phyloP scores from a whole-genome alignment of 805 yeast genomes.

The Saccharomycopsis schoenii region DNA sequence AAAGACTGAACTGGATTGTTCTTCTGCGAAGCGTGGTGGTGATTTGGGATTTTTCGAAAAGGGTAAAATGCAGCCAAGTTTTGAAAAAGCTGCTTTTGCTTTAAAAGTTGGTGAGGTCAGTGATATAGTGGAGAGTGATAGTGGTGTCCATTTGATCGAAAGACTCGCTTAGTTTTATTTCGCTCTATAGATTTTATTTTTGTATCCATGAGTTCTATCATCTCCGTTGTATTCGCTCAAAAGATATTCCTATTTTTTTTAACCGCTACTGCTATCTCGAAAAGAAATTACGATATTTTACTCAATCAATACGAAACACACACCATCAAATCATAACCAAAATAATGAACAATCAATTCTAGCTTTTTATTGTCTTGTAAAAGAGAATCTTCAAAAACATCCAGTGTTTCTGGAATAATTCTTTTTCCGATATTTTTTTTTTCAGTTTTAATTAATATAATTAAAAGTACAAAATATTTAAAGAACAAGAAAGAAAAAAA shows the following conservation, averaged over 20 bases:
- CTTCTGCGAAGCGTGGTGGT: constrained; percentile 79
- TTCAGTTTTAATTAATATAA: too few species aligned
- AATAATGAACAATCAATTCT: neutral
- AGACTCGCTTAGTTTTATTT: constrained; percentile 51
- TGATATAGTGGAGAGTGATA: constrained; percentile 75
- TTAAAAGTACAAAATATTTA: neutral
- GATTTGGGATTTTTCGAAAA: constrained; percentile 83
- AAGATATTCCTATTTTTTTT: too few species aligned
- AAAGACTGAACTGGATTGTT: constrained; percentile 76
- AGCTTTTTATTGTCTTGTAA: neutral
- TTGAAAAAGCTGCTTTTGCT: constrained; percentile 79
- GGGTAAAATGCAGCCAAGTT: constrained; percentile 93
- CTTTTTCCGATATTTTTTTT: neutral
- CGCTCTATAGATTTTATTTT: too few species aligned
- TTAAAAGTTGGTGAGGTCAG: constrained; percentile 77
- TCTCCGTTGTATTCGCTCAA: neutral
- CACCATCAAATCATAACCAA: neutral
- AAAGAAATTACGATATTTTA: neutral
- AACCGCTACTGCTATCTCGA: neutral
- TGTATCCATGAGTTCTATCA: neutral
- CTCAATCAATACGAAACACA: neutral
- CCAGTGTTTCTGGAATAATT: neutral
- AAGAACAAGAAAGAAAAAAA: constrained; percentile 16
- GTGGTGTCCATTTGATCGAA: constrained; percentile 84
- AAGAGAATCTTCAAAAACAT: neutral